Evolutionary conservation across 192 early-diverging fungal species (phyloP).

Genomic region (Podila verticillata): DNA sequence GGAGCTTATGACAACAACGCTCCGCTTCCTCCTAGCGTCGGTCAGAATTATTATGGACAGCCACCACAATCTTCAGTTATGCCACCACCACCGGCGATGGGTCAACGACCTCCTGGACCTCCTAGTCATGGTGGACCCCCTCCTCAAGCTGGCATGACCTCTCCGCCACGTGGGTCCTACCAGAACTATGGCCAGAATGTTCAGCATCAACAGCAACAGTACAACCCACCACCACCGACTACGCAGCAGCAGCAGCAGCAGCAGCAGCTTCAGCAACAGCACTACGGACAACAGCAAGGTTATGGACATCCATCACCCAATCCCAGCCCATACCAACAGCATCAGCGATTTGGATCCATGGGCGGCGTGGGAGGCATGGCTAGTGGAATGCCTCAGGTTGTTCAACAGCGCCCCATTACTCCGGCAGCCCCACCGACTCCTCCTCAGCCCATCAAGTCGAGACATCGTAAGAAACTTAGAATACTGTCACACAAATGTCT

Average conservation of each 20-base stretch:
- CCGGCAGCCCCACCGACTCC: slow-evolving; percentile 57
- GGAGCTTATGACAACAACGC: slow-evolving; percentile 43
- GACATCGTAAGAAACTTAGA: slow-evolving; percentile 61
- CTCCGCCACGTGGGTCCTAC: slow-evolving; percentile 15
- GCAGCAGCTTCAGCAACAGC: neutral
- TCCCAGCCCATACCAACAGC: slow-evolving; percentile 19
- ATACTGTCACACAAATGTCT: too few species aligned
- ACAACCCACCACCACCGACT: neutral
- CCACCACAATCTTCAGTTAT: neutral
- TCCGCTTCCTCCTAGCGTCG: slow-evolving; percentile 49
- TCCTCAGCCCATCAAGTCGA: slow-evolving; percentile 52
- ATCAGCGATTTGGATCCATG: slow-evolving; percentile 18
- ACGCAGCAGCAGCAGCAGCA: neutral
- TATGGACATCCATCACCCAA: slow-evolving; percentile 21
- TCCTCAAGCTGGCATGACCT: slow-evolving; percentile 16
- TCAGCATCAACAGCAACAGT: slow-evolving; percentile 25
- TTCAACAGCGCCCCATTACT: slow-evolving; percentile 48
- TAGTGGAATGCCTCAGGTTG: slow-evolving; percentile 19
- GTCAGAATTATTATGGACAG: slow-evolving; percentile 39
- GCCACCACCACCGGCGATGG: neutral
- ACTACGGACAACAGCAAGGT: slow-evolving; percentile 10
- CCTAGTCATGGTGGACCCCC: slow-evolving; percentile 20
- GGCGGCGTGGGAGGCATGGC: slow-evolving; percentile 2
- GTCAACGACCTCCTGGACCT: slow-evolving; percentile 8
- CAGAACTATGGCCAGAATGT: slow-evolving; percentile 27